Evolutionary conservation across 257 asterid species (phyloP), one percentile per base, ranked within the genome.

Genomic region (Solanum dulcamara): DNA sequence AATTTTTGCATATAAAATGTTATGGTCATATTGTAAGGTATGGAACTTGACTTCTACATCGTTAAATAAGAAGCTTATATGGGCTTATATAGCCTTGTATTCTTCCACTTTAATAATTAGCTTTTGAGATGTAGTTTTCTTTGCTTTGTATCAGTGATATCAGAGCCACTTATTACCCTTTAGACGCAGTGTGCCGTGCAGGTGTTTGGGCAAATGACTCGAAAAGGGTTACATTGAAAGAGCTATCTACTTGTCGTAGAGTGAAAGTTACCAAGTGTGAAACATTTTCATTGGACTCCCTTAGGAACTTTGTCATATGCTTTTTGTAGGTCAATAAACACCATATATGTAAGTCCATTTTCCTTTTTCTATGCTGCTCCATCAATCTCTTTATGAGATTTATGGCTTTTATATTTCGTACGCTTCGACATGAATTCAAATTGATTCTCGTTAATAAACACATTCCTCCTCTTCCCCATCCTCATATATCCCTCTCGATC

Each of bases 401-500:
- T 7, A 20, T 53, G 26, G 0, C 60, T 7, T 18, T 0, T 53
- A 4, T 53, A 53, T 7, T 7, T 20, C 2, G 0, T 20, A 53
- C 20, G 0, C 20, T 4, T 6, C 18, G 60, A 53, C 11, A 53
- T 53, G 26, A 53, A 53, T 53, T 53, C 0, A 53, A 53, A 53
- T 53, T 7, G 4, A 1, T 53, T 53, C 26, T 7, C 24, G 15
- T 5, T 0, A 50, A 50, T 50, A 50, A 15, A 50, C 8, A 0
- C 0, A 20, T n/a, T n/a, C n/a, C n/a, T n/a, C 1, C 60, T 53
- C 60, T 18, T 24, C 60, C 7, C 0, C 26, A 0, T 0, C n/a
- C n/a, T n/a, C n/a, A n/a, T n/a, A n/a, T n/a, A n/a, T n/a, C 26
- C 18, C 1, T 53, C 24, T 7, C 26, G 11, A 18, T 53, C 11